Evolutionary conservation across 139 green algal species (phyloP).

Genomic region (Tetradesmus lagerheimii): DNA sequence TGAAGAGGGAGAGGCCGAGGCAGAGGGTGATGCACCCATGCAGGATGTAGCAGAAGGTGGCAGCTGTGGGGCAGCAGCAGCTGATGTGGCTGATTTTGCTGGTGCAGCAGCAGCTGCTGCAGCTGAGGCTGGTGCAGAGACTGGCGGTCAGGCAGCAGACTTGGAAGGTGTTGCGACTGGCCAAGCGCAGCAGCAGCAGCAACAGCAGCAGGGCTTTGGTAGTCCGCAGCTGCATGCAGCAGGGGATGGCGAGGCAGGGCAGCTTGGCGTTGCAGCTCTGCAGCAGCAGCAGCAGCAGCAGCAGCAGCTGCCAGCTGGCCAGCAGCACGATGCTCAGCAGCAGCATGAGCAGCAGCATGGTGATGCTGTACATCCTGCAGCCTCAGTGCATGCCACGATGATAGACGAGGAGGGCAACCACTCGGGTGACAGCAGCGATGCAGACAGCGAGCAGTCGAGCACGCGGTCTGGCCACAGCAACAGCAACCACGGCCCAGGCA

Average conservation of each 20-base stretch:
- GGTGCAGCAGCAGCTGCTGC: neutral
- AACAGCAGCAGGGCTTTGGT: neutral
- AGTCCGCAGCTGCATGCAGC: neutral
- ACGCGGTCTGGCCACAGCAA: slow-evolving; percentile 19
- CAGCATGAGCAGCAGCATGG: slow-evolving; percentile 12
- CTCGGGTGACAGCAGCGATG: neutral
- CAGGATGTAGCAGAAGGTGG: neutral
- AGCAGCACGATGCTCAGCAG: slow-evolving; percentile 29
- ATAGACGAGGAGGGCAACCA: slow-evolving; percentile 46
- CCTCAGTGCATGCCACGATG: slow-evolving; percentile 61
- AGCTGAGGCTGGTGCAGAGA: neutral
- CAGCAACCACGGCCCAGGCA: slow-evolving; percentile 7
- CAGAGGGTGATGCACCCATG: neutral
- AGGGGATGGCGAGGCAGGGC: neutral
- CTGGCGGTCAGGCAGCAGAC: neutral
- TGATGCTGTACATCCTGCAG: slow-evolving; percentile 47
- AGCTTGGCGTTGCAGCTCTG: neutral
- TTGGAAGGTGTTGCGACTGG: neutral
- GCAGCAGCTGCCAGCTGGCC: neutral
- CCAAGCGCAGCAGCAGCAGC: neutral
- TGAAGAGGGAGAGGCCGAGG: slow-evolving; percentile 25
- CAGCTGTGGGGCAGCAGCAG: neutral
- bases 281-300: slow-evolving; percentile 1
- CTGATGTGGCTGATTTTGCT: neutral
- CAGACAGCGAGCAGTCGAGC: slow-evolving; percentile 44